Conservation (phyloP, 225 moss, liverwort and hornwort genomes). For the Polytrichum commune region DNA sequence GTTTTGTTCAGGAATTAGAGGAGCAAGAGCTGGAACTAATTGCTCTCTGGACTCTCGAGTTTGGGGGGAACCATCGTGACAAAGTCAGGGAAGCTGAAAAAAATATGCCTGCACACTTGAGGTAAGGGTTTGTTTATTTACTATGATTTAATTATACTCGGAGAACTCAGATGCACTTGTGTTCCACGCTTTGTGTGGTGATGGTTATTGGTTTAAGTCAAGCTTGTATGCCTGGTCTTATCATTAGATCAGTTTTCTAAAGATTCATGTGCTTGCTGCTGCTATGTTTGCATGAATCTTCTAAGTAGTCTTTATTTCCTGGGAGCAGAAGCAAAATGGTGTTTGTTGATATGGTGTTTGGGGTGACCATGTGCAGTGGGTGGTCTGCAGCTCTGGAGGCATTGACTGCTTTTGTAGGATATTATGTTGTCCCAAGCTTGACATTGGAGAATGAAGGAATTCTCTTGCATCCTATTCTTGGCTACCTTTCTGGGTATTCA, state of each 20-base stretch:
- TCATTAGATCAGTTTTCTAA: too few species aligned
- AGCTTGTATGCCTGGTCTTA: too few species aligned
- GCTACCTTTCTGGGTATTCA: conserved; percentile 76
- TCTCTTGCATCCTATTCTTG: conserved; percentile 80
- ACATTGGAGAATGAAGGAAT: conserved; percentile 69
- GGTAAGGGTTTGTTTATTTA: conserved; percentile 26
- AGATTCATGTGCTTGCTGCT: too few species aligned
- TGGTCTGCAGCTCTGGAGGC: conserved; percentile 98
- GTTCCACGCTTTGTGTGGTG: too few species aligned
- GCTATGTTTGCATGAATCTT: too few species aligned
- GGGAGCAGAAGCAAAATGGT: too few species aligned
- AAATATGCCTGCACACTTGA: conserved; percentile 57
- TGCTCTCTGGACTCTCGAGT: conserved; percentile 81
- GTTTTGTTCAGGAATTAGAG: conserved; percentile 66
- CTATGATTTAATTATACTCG: too few species aligned
- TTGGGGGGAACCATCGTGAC: conserved; percentile 70
- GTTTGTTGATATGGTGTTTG: conserved; percentile 20
- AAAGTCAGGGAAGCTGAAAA: conserved; percentile 68
- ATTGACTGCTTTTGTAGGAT: conserved; percentile 77
- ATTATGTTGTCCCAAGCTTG: conserved; percentile 75
- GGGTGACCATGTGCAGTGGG: conserved; percentile 45
- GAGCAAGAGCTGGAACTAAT: conserved; percentile 89
- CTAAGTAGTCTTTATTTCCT: too few species aligned
- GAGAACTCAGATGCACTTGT: too few species aligned
- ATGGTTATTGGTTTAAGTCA: too few species aligned